Evolutionary conservation across 306 rosid species (phyloP).

Genomic region (Quercus parvula): DNA sequence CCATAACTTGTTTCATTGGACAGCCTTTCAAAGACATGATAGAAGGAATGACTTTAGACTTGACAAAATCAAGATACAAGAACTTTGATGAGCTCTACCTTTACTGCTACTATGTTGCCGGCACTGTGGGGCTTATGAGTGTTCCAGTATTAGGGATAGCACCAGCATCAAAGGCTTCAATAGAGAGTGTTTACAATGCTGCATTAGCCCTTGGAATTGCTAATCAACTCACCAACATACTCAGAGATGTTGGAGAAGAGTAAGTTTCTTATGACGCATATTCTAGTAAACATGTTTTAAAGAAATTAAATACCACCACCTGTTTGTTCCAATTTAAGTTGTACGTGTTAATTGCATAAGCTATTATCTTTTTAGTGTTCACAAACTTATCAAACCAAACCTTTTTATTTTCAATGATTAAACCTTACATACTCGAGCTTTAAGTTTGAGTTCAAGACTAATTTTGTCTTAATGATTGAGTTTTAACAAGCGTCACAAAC

Average conservation of each 20-base stretch:
- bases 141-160: conserved; percentile 62
- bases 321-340: no score
- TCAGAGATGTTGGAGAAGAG: conserved; percentile 68
- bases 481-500: no score
- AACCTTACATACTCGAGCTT: no score
- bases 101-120: conserved; percentile 60
- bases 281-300: no score
- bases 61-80: conserved; percentile 46
- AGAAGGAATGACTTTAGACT: conserved; percentile 60
- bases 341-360: no score
- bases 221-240: conserved; percentile 58
- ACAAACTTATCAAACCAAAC: no score
- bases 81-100: conserved; percentile 55
- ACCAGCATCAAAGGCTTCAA: conserved; percentile 36
- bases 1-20: background rate
- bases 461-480: no score
- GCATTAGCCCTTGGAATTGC: conserved; percentile 61
- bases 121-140: conserved; percentile 60
- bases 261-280: conserved; percentile 16
- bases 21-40: conserved; percentile 61
- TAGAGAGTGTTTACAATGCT: conserved; percentile 54
- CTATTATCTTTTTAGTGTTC: no score
- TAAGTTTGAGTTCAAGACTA: no score
- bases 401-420: no score
- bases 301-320: no score